phyloP scores from a whole-genome alignment of 1,284 basidiomycete genomes.

The Moesziomyces sp. region DNA sequence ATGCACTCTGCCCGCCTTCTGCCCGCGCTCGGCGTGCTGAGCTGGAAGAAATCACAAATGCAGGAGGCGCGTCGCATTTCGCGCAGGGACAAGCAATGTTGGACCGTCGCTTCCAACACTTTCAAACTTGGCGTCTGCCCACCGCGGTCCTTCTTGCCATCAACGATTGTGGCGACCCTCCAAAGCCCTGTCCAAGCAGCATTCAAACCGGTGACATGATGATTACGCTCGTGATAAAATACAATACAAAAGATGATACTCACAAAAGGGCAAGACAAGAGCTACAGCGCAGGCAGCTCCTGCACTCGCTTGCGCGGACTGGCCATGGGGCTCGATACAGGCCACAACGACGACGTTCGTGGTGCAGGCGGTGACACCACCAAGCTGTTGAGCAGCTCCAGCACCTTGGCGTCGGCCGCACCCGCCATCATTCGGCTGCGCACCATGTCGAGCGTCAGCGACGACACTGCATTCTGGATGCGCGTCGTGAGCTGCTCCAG shows the following conservation, averaged over 20 bases:
- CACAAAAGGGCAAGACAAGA: background rate
- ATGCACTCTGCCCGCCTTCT: background rate
- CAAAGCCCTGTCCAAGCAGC: too few species aligned
- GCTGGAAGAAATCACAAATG: background rate
- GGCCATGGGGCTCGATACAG: conserved; percentile 13
- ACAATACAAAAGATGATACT: background rate
- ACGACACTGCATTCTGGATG: conserved; percentile 55
- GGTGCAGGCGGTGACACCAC: conserved; percentile 17
- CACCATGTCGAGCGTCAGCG: conserved; percentile 40
- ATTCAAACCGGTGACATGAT: too few species aligned
- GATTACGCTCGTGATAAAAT: conserved; percentile 3
- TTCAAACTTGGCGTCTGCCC: too few species aligned
- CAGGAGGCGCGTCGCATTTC: background rate
- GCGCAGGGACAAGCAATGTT: background rate
- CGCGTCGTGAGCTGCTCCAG: conserved; percentile 63
- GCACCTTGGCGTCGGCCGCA: conserved; percentile 15
- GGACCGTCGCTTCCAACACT: background rate
- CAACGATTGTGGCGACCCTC: too few species aligned
- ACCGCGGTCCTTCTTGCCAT: too few species aligned
- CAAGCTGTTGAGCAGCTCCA: conserved; percentile 33
- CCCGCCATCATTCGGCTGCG: conserved; percentile 18
- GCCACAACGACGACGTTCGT: background rate
- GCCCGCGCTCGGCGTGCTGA: background rate
- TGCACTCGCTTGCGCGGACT: conserved; percentile 27
- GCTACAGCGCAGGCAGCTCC: conserved; percentile 20